Evolutionary conservation across 2,329 filamentous ascomycete species (phyloP), one percentile per base, ranked within the genome.

Genomic region (Hawksworthiomyces lignivorus): DNA sequence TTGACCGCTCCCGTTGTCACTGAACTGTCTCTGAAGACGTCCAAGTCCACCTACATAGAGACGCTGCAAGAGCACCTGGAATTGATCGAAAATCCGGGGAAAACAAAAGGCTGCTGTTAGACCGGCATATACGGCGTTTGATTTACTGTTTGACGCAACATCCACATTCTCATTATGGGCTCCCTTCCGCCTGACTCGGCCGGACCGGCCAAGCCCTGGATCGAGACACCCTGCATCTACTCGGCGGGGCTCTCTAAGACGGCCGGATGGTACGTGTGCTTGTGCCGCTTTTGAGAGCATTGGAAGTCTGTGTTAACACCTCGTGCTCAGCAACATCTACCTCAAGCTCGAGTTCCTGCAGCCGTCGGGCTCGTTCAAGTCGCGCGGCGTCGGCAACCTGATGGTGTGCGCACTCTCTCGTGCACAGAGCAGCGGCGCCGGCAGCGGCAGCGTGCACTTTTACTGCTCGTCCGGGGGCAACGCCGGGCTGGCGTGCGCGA

Each of bases 341-440:
- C 77, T 92, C 55, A 92, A 92, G 61, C 76, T 90, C 45, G 86
- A 92, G 53, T 84, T 82, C 55, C 70, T 86, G 44, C 87, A 94
- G 59, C 87, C 86, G 7, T 83, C 82, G 7, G 84, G 84, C 48
- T 88, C 84, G 14, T 94, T 92, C 77, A 90, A 92, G 62, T 88
- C 84, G 32, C 73, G 77, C 53, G 84, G 82, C 42, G 78, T 89
- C 51, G 84, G 84, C 52, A 76, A 85, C 62, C 75, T 82, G 54
- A 77, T 87, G 58, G 69, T 80, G 39, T 66, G 69, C 48, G 66
- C 61, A 58, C 49, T 61, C 24, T 52, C 56, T 42, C 36, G 20
- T 3, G 42, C 37, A 21, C 18, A 30, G 53, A 56, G 33, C 58
- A 52, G 26, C 37, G 50, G 37, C 17, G 24, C 35, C 41, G 30